Evolutionary conservation across 805 yeast genomes (phyloP).

Genomic region (Teunomyces barrocoloradensis): DNA sequence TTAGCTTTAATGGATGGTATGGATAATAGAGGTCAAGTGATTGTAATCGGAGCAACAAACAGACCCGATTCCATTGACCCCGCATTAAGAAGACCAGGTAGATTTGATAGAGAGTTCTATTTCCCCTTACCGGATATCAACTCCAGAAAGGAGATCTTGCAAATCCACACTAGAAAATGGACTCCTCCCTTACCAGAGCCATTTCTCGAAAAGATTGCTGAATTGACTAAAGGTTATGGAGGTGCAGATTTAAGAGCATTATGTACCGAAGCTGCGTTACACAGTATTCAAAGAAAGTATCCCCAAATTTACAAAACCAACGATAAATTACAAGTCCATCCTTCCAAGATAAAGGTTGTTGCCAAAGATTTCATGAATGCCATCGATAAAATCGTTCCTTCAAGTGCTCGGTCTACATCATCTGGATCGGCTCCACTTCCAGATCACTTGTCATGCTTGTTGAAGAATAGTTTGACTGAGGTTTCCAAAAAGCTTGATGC

Average conservation of each 20-base stretch:
- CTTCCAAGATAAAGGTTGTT: conserved; percentile 64
- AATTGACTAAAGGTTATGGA: conserved; percentile 90
- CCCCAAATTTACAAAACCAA: conserved; percentile 86
- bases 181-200: conserved; percentile 59
- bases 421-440: conserved; percentile 78
- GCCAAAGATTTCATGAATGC: conserved; percentile 87
- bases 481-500: conserved; percentile 49
- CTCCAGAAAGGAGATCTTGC: conserved; percentile 74
- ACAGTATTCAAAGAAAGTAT: conserved; percentile 84
- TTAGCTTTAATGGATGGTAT: conserved; percentile 98
- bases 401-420: conserved; percentile 83
- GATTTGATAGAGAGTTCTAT: conserved; percentile 95
- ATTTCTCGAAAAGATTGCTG: conserved; percentile 67
- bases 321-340: conserved; percentile 72
- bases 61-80: conserved; percentile 99
- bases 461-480: conserved; percentile 48
- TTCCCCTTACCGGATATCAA: conserved; percentile 86
- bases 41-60: conserved; percentile 97
- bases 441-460: conserved; percentile 60
- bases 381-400: conserved; percentile 82
- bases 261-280: conserved; percentile 93
- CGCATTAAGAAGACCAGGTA: conserved; percentile 93
- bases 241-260: conserved; percentile 95
- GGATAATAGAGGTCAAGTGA: conserved; percentile 98
- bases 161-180: conserved; percentile 91